A percentile compares a stretch with the other conserved stretches of the same genome.
phyloP scores from a whole-genome alignment of 169 alveolate genomes.

The Haemoproteus tartakovskyi region DNA sequence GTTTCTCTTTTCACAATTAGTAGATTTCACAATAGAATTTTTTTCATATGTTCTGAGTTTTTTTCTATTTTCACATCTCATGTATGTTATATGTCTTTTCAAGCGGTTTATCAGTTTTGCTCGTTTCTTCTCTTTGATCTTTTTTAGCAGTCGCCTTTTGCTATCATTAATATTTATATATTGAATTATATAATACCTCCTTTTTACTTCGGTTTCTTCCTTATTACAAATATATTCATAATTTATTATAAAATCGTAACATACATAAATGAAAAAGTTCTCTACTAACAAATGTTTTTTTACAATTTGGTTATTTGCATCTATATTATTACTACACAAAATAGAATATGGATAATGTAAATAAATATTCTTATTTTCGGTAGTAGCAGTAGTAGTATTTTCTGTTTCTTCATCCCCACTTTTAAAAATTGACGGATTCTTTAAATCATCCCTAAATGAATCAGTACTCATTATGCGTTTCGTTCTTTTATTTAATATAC shows the following conservation, averaged over 20 bases:
- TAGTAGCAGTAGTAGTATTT: no score
- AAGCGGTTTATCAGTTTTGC: no score
- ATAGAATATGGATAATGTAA: slow-evolving; percentile 46
- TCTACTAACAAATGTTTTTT: slow-evolving; percentile 52
- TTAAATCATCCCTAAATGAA: background rate
- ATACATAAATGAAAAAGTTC: slow-evolving; percentile 30
- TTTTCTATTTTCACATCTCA: no score
- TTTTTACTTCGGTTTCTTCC: background rate
- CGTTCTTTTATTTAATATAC: background rate
- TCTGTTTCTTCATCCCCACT: background rate
- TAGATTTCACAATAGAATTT: no score
- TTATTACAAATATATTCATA: slow-evolving; percentile 27
- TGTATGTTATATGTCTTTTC: no score
- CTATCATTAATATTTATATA: slow-evolving; percentile 11
- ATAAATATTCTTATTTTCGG: slow-evolving; percentile 20
- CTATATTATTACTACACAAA: slow-evolving; percentile 35
- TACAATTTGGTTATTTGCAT: slow-evolving; percentile 26
- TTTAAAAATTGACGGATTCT: background rate
- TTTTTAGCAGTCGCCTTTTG: slow-evolving; percentile 2
- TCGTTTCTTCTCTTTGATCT: slow-evolving; percentile 9
- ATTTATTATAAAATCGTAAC: slow-evolving; percentile 45
- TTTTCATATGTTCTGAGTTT: no score
- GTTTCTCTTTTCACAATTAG: no score
- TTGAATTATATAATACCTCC: slow-evolving; percentile 11
- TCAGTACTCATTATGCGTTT: no score